Evolutionary conservation across 2,329 filamentous ascomycete genomes (phyloP).

Genomic region (Sporothrix brunneoviolacea): DNA sequence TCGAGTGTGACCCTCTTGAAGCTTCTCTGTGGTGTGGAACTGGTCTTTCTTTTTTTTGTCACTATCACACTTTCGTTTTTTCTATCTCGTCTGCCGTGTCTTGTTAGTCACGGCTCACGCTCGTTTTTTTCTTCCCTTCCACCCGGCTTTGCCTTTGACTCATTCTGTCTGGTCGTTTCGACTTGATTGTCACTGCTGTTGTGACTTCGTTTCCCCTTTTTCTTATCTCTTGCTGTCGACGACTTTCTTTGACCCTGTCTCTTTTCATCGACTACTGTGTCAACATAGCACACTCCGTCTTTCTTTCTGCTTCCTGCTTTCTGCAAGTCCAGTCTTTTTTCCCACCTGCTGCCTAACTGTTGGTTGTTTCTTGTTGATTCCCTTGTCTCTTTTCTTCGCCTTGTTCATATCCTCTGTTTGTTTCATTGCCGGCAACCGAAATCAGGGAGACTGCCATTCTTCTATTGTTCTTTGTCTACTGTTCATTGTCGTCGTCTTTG

Average conservation of each 20-base stretch:
- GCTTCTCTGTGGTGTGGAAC: background rate
- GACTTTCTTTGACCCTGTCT: slow-evolving; percentile 11
- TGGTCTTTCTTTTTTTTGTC: slow-evolving; percentile 1
- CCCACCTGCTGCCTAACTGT: slow-evolving; percentile 14
- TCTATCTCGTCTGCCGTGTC: background rate
- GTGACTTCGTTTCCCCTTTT: background rate
- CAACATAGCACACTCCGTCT: background rate
- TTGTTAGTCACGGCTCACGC: too few relatives aligned
- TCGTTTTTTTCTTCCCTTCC: slow-evolving; percentile 2
- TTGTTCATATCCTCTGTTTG: slow-evolving; percentile 1
- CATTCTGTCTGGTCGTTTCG: background rate
- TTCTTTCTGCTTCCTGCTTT: background rate
- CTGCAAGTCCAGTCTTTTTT: background rate
- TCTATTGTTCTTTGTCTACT: background rate
- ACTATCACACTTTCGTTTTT: background rate
- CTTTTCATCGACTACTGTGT: too few relatives aligned
- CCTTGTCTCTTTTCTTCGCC: background rate
- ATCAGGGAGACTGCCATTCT: too few relatives aligned
- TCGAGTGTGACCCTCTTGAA: background rate
- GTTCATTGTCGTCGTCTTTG: background rate
- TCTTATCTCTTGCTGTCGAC: background rate
- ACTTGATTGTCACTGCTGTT: too few relatives aligned
- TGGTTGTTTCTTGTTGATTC: slow-evolving; percentile 22
- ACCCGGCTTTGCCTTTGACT: too few relatives aligned
- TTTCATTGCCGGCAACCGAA: background rate